Percentiles rank a stretch among this genome's conserved stretches.
phyloP scores from a whole-genome alignment of 106 monocot genomes.

The Hemerocallis citrina region DNA sequence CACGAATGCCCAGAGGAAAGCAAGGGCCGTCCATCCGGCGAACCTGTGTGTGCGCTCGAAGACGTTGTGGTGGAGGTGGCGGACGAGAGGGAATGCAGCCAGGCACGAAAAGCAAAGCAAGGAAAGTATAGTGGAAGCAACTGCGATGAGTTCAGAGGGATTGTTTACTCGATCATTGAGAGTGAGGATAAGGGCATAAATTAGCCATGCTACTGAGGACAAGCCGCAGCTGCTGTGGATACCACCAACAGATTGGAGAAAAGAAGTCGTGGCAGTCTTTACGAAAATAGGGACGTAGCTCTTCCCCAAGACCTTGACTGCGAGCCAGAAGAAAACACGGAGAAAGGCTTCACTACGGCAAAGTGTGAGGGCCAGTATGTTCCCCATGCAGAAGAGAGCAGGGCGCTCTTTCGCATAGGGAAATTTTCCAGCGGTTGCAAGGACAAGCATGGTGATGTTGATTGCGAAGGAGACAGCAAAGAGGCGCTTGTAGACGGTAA shows the following conservation, averaged over 20 bases:
- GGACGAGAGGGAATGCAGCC: conserved; percentile 32
- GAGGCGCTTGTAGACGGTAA: conserved; percentile 67
- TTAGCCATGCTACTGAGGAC: conserved; percentile 49
- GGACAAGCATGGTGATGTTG: conserved; percentile 23
- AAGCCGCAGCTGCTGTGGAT: conserved; percentile 59
- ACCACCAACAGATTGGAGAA: conserved; percentile 55
- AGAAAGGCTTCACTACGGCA: conserved; percentile 56
- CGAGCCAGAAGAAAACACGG: conserved; percentile 38
- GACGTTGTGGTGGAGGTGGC: conserved; percentile 72
- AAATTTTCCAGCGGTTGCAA: conserved; percentile 34
- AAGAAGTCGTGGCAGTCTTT: conserved; percentile 36
- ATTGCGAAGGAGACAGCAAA: conserved; percentile 24
- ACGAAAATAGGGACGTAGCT: conserved; percentile 28
- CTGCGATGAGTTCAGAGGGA: conserved; percentile 17
- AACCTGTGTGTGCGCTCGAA: conserved; percentile 66
- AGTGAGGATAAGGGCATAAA: conserved; percentile 29
- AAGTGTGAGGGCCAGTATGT: conserved; percentile 53
- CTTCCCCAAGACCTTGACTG: conserved; percentile 21
- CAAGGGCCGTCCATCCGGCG: conserved; percentile 57
- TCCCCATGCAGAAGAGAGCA: conserved; percentile 35
- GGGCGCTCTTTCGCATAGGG: conserved; percentile 28
- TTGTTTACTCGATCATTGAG: conserved; percentile 5
- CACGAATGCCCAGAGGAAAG: conserved; percentile 47
- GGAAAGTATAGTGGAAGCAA: conserved; percentile 33
- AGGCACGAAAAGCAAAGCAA: conserved; percentile 37